Conservation (phyloP, 805 yeast species). For the Pichia occidentalis region DNA sequence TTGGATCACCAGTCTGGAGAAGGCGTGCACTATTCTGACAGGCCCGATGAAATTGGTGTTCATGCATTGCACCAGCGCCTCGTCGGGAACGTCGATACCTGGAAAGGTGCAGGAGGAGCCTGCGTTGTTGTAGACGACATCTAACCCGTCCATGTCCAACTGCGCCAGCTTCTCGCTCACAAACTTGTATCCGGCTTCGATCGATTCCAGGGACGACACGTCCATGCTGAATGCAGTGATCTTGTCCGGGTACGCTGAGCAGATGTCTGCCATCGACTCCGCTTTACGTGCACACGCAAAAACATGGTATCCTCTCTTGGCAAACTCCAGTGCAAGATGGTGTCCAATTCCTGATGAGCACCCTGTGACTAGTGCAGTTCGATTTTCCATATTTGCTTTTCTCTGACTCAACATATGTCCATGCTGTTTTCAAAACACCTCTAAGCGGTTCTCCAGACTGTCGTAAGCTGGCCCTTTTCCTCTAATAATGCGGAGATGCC, state of each 20-base stretch:
- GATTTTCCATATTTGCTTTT: background rate
- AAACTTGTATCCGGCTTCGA: conserved; percentile 36
- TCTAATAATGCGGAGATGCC: too few relatives aligned
- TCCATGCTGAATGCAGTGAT: conserved; percentile 48
- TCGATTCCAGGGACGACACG: conserved; percentile 46
- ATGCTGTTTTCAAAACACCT: too few relatives aligned
- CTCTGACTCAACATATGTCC: background rate
- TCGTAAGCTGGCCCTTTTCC: too few relatives aligned
- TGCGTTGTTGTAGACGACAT: conserved; percentile 67
- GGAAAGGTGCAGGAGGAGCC: conserved; percentile 55
- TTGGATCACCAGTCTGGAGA: conserved; percentile 37
- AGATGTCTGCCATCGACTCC: conserved; percentile 50
- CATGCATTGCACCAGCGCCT: conserved; percentile 42
- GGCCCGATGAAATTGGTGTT: conserved; percentile 70
- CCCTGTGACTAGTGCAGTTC: conserved; percentile 49
- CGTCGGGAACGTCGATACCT: conserved; percentile 54
- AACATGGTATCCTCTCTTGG: conserved; percentile 42
- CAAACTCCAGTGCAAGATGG: conserved; percentile 39
- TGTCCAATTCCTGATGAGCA: conserved; percentile 57
- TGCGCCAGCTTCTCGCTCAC: conserved; percentile 25
- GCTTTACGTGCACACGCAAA: conserved; percentile 71
- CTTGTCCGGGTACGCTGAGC: conserved; percentile 31
- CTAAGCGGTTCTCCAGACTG: too few relatives aligned
- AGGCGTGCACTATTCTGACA: conserved; percentile 53
- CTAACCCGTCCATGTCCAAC: conserved; percentile 33